A percentile compares a stretch with the other conserved stretches of the same genome.
These are phyloP conservation scores for Thelonectria discophora DNA, from an alignment of 2,329 filamentous ascomycete genomes.

Conservation along the genomic window DNA sequence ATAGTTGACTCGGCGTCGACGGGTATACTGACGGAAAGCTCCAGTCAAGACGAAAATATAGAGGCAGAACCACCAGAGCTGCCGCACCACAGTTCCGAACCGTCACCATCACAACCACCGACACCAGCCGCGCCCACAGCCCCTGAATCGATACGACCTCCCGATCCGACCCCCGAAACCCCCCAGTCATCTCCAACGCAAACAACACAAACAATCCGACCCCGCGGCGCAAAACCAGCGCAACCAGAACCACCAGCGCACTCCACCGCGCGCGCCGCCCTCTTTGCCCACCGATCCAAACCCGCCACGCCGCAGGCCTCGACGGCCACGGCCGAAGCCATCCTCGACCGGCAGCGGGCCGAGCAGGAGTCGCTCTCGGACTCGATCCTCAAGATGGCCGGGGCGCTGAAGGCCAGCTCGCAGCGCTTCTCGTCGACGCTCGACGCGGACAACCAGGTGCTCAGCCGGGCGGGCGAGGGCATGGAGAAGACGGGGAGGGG, in stretches of 20 bases:
- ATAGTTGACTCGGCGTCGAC: conserved; percentile 51
- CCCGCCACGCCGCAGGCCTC: conserved; percentile 50
- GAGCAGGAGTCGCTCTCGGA: conserved; percentile 86
- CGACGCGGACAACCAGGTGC: conserved; percentile 74
- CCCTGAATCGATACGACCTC: conserved; percentile 21
- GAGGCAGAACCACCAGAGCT: conserved; percentile 59
- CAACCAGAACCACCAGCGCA: conserved; percentile 40
- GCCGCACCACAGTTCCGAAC: conserved; percentile 25
- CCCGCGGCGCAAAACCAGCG: conserved; percentile 40
- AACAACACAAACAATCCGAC: conserved; percentile 48
- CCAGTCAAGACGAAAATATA: conserved; percentile 40
- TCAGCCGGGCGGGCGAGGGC: conserved; percentile 75
- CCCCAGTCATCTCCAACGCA: conserved; percentile 41
- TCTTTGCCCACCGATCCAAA: conserved; percentile 54
- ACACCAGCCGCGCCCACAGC: conserved; percentile 10
- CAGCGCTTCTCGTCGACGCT: conserved; percentile 75
- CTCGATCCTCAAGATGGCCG: conserved; percentile 83
- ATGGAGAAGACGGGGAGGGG: conserved; percentile 79
- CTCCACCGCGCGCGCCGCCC: conserved; percentile 52
- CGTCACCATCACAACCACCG: conserved; percentile 16
- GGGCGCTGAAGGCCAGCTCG: conserved; percentile 78
- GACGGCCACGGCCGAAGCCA: conserved; percentile 70
- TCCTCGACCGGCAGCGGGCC: conserved; percentile 77
- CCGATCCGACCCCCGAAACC: conserved; percentile 20
- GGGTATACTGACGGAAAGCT: conserved; percentile 34